Evolutionary conservation across 352 stramenopile species (phyloP).

Genomic region (Phytophthora cryptogea): DNA sequence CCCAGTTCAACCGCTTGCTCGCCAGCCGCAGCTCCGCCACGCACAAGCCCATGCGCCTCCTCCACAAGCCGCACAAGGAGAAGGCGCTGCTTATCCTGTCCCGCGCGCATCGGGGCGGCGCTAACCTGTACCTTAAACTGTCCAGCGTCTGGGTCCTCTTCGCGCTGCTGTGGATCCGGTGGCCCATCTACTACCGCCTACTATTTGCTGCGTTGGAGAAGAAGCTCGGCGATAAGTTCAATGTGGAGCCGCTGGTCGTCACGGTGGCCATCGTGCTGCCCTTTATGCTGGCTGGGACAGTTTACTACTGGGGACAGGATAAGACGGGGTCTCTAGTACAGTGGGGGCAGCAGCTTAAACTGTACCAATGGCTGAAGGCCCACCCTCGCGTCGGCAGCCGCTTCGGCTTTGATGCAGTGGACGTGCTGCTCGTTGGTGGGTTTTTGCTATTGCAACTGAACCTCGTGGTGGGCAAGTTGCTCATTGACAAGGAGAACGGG

Average conservation of each 20-base stretch:
- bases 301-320: slow-evolving; percentile 50
- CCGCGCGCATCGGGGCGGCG: slow-evolving; percentile 16
- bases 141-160: slow-evolving; percentile 40
- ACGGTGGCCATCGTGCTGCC: slow-evolving; percentile 40
- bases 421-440: slow-evolving; percentile 41
- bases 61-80: slow-evolving; percentile 32
- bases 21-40: slow-evolving; percentile 12
- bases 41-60: slow-evolving; percentile 17
- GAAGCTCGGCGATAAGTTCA: slow-evolving; percentile 39
- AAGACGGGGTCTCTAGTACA: slow-evolving; percentile 15
- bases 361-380: slow-evolving; percentile 34
- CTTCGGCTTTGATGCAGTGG: slow-evolving; percentile 49
- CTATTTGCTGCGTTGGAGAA: slow-evolving; percentile 35
- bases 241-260: slow-evolving; percentile 55
- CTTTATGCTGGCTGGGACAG: slow-evolving; percentile 37
- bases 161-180: slow-evolving; percentile 52
- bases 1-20: slow-evolving; percentile 26
- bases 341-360: slow-evolving; percentile 14
- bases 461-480: slow-evolving; percentile 62
- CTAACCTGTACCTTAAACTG: slow-evolving; percentile 17
- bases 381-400: slow-evolving; percentile 25
- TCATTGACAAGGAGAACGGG: slow-evolving; percentile 64
- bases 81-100: slow-evolving; percentile 29
- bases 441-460: slow-evolving; percentile 70
- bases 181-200: slow-evolving; percentile 46